phyloP scores from a whole-genome alignment of 306 rosid species.

The Arachis hypogaea region DNA sequence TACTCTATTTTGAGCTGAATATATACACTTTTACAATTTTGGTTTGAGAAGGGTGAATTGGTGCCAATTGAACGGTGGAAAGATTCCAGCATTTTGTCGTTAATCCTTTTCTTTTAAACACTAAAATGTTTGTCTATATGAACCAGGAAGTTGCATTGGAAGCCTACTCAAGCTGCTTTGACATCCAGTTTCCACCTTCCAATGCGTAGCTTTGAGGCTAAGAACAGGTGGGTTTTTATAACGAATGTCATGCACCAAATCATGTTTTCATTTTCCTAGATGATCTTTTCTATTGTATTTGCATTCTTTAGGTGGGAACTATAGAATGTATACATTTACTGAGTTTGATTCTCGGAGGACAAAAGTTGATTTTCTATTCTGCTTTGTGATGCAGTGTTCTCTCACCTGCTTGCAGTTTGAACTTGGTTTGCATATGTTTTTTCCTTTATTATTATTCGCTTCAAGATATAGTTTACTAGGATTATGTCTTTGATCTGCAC shows the following conservation, averaged over 20 bases:
- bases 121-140: slow-evolving; percentile 21
- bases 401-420: not conserved
- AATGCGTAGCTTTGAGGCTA: slow-evolving; percentile 89
- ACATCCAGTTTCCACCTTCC: slow-evolving; percentile 78
- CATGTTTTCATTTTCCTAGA: slow-evolving; percentile 4
- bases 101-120: slow-evolving; percentile 23
- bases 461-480: slow-evolving; percentile 15
- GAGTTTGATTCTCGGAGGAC: slow-evolving; percentile 28
- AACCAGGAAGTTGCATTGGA: slow-evolving; percentile 63
- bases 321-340: slow-evolving; percentile 17
- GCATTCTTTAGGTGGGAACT: slow-evolving; percentile 24
- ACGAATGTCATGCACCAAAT: slow-evolving; percentile 22
- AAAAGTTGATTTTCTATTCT: slow-evolving; percentile 8
- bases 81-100: not conserved
- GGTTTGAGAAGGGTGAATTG: not conserved
- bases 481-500: not conserved
- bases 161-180: slow-evolving; percentile 69
- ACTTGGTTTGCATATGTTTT: slow-evolving; percentile 6
- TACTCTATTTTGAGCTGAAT: no score
- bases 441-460: not conserved
- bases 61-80: not conserved
- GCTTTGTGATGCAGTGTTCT: slow-evolving; percentile 5
- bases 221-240: slow-evolving; percentile 64
- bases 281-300: slow-evolving; percentile 11
- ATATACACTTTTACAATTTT: not conserved